phyloP scores from a whole-genome alignment of 2,329 filamentous ascomycete species.

The Phialemonium atrogriseum region DNA sequence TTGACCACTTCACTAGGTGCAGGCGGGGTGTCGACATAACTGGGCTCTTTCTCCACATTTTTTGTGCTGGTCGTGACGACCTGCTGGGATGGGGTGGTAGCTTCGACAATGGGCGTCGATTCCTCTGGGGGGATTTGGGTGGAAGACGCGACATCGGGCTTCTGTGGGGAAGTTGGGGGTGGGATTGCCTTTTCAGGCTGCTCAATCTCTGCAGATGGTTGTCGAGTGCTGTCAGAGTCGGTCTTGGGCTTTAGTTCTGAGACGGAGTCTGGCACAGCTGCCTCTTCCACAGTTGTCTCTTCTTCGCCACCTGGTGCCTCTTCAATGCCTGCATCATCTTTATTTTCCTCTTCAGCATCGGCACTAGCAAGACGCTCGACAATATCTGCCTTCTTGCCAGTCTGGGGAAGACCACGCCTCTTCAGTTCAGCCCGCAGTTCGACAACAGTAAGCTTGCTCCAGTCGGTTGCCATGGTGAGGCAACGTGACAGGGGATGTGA shows the following conservation, averaged over 20 bases:
- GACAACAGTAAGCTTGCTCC: constrained; percentile 58
- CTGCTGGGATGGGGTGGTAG: no score
- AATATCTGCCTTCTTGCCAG: constrained; percentile 64
- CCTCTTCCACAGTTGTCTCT: no score
- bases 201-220: no score
- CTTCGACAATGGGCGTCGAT: background rate
- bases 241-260: no score
- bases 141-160: no score
- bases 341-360: constrained; percentile 19
- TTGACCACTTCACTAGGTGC: constrained; percentile 5
- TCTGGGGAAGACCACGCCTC: constrained; percentile 57
- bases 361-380: constrained; percentile 52
- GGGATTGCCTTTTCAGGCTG: no score
- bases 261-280: no score
- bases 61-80: constrained; percentile 4
- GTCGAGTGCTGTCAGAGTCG: no score
- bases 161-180: no score
- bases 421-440: constrained; percentile 71
- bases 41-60: constrained; percentile 1
- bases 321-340: constrained; percentile 6
- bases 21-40: background rate
- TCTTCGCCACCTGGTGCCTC: constrained; percentile 8
- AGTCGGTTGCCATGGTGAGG: constrained; percentile 38
- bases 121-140: no score
- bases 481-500: no score